These are phyloP conservation scores for Fusarium bactridioides DNA, from an alignment of 2,329 filamentous ascomycete species.

Conservation along the genomic window DNA sequence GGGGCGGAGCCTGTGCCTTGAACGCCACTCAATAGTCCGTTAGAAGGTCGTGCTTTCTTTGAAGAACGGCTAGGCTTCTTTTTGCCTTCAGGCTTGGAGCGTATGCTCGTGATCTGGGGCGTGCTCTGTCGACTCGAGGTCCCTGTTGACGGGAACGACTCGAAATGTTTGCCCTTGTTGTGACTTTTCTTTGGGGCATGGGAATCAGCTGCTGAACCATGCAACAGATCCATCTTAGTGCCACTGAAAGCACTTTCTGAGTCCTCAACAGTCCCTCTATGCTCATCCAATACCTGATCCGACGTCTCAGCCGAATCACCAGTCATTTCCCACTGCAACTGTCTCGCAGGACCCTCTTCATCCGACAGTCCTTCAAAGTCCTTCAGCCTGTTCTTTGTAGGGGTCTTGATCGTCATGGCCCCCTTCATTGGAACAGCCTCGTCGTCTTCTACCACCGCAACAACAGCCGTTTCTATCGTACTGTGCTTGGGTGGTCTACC, in stretches of 20 bases:
- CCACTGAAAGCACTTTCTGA: background rate
- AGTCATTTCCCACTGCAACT: slow-evolving; percentile 38
- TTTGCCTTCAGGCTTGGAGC: background rate
- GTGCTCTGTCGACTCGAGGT: slow-evolving; percentile 9
- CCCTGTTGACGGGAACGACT: slow-evolving; percentile 2
- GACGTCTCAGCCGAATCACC: slow-evolving; percentile 1
- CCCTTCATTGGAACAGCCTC: slow-evolving; percentile 41
- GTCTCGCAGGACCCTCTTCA: slow-evolving; percentile 42
- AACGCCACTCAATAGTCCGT: background rate
- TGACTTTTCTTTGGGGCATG: background rate
- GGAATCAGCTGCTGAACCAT: background rate
- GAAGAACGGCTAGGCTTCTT: background rate
- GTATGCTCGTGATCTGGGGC: background rate
- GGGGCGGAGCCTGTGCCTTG: background rate
- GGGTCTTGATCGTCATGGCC: slow-evolving; percentile 48
- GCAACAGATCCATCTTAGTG: background rate
- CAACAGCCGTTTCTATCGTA: slow-evolving; percentile 45
- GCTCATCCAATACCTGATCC: background rate
- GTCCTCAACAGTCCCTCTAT: background rate
- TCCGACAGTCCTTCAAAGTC: slow-evolving; percentile 45
- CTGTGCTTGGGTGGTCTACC: slow-evolving; percentile 44
- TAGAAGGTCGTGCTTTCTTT: background rate
- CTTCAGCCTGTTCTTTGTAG: slow-evolving; percentile 44
- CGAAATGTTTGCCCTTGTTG: background rate
- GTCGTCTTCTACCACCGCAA: slow-evolving; percentile 39